A percentile compares a stretch with the other conserved stretches of the same genome.
Conservation (phyloP, 257 asterid genomes). For the Verbena officinalis region DNA sequence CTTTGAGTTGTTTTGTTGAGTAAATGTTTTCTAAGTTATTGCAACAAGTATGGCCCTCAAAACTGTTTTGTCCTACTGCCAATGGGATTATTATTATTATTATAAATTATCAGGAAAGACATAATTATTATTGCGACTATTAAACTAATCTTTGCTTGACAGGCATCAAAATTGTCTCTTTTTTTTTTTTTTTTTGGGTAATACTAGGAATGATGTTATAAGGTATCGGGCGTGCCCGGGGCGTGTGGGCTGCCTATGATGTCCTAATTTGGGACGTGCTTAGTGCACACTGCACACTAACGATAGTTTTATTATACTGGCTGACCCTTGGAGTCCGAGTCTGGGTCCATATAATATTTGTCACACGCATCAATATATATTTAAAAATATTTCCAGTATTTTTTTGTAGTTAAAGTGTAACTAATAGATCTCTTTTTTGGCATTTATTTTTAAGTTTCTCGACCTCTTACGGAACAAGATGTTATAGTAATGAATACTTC, state of each 20-base stretch:
- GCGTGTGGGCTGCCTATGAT: constrained; percentile 38
- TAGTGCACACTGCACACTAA: constrained; percentile 15
- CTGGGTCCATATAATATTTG: background rate
- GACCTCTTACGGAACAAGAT: too few relatives aligned
- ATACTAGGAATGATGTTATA: constrained; percentile 10
- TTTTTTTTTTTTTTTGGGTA: background rate
- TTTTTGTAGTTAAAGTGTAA: too few relatives aligned
- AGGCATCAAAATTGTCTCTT: background rate
- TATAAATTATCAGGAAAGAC: constrained; percentile 26
- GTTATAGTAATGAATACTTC: too few relatives aligned
- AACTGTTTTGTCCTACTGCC: constrained; percentile 19
- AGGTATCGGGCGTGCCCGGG: constrained; percentile 39
- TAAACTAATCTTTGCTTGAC: constrained; percentile 8
- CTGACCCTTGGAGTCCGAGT: background rate
- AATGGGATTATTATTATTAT: background rate
- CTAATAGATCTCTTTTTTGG: too few relatives aligned
- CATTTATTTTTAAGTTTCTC: too few relatives aligned
- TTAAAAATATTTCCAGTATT: too few relatives aligned
- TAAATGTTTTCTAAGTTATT: constrained; percentile 23
- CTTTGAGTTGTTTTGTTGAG: too few relatives aligned
- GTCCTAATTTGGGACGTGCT: constrained; percentile 29
- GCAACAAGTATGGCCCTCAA: constrained; percentile 23
- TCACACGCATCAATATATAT: too few relatives aligned
- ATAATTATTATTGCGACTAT: constrained; percentile 35
- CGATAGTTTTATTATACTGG: background rate